Evolutionary conservation across 371 early-diverging fungal genomes (phyloP), one percentile per base, ranked within the genome.

Genomic region (Apophysomyces elegans): DNA sequence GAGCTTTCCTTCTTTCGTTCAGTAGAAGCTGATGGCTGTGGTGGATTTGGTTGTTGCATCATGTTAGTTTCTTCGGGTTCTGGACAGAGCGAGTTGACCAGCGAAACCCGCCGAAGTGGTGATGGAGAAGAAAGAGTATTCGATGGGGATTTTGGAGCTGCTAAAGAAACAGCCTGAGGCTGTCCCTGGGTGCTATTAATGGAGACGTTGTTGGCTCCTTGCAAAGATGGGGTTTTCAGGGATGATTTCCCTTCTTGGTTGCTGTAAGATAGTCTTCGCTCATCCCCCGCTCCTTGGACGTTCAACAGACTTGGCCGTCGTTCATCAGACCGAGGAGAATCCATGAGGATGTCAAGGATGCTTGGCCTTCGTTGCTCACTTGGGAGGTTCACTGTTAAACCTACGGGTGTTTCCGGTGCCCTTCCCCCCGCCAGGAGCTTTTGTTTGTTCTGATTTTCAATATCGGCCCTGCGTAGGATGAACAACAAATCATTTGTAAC

Each of bases 261-360:
- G n/a, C 56, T 47, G 35, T 62, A 58, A 54, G 58, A 44, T 65
- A 41, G 54, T 46, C 50, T 61, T 21, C 39, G 59, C 35, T 66
- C 62, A 39, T 67, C 63, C 46, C 67, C 68, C 61, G 68, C 54
- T 46, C 54, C 54, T 50, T 50, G 54, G 5, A 21, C 54, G 21
- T 26, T 64, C 54, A 66, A 56, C 37, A 54, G 35, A 36, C 70
- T 67, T 35, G 80, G 71, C 6, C 65, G 64, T 1, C 64, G 65
- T 7, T 37, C 44, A 32, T 71, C 71, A 5, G 62, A 50, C n/a
- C 65, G 50, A 3, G 70, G 73, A 21, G 73, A 64, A 56, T 78
- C 81, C 81, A 81, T 78, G 32, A 81, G 47, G 56, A 81, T 78
- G 63, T 81, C 81, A 8, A 81, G 63, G 16, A 81, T 81, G 45